Evolutionary conservation across 495 filamentous ascomycete genomes (phyloP), one percentile per base, ranked within the genome.

Genomic region (Neurospora sp.): DNA sequence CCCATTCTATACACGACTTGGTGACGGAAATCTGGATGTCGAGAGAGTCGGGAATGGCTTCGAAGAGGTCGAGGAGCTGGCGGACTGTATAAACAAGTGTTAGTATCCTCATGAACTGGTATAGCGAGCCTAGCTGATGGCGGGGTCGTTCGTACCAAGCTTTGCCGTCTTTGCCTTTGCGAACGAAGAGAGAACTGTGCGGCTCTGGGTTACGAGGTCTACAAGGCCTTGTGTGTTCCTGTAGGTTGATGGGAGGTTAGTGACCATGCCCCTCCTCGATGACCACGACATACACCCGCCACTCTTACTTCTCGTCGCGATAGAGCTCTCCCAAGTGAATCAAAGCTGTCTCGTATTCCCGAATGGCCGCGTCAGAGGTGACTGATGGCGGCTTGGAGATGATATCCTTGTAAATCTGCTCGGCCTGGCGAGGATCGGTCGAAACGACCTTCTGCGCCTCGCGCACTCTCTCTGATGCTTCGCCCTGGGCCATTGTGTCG

Each of bases 151-250:
- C 89, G 78, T 89, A 98, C 96, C 94, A 72, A 99, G 86, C 84
- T 99, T 99, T 48, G 96, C 93, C 27, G 96, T 98, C 89, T 99
- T 99, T 75, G 96, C 96, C 85, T 98, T 97, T 73, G 96, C 95
- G 80, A 98, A 98, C 75, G 92, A 94, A 69, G 94, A 97, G 73
- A 99, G 89, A 35, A 93, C 91, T 76, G 93, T 92, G 76, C 95
- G 89, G 81, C 94, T 97, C 78, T 92, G 91, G 76, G 90, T 94
- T 75, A 99, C 92, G 77, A 99, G 88, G 74, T 94, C 92, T 69
- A 96, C 93, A 69, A 99, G 92, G 81, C 96, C 94, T 76, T 94
- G 82, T 76, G 92, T 84, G 83, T 94, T 93, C 84, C 87, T 89
- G 72, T 10, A 69, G 37, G 39, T 70, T 70, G 27, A 71, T 45